Percentiles rank a stretch among this genome's conserved stretches.
Evolutionary conservation across 2,329 filamentous ascomycete species (phyloP).

Genomic region (Penicillium vulpinum): DNA sequence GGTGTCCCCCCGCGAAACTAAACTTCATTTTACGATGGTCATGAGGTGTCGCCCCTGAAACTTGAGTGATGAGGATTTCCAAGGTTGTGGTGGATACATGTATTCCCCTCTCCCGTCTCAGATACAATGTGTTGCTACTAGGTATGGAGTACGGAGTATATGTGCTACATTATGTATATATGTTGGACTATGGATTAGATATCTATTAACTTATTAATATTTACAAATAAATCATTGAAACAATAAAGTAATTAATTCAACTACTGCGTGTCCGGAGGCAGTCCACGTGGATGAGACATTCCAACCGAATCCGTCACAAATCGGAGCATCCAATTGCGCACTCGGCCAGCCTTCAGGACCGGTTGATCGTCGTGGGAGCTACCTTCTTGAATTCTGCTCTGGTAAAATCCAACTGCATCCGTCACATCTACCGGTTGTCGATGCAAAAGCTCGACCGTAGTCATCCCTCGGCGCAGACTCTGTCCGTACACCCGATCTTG

Average conservation of each 20-base stretch:
- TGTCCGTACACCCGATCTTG: constrained; percentile 78
- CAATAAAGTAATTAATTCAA: background rate
- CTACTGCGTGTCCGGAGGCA: constrained; percentile 45
- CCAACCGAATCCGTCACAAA: constrained; percentile 59
- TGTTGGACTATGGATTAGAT: too few species aligned
- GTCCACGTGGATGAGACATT: constrained; percentile 25
- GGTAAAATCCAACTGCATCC: constrained; percentile 60
- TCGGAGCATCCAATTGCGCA: constrained; percentile 71
- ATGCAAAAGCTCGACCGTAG: constrained; percentile 67
- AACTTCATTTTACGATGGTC: constrained; percentile 12
- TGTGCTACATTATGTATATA: too few species aligned
- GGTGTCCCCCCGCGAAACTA: constrained; percentile 19
- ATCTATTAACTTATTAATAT: too few species aligned
- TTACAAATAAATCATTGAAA: background rate
- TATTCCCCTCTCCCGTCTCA: constrained; percentile 12
- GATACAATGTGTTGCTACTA: background rate
- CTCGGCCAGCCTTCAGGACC: constrained; percentile 63
- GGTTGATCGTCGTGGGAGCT: constrained; percentile 49
- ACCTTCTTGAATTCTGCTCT: constrained; percentile 46
- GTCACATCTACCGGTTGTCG: constrained; percentile 54
- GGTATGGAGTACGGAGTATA: too few species aligned
- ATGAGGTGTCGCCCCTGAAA: constrained; percentile 22
- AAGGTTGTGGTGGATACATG: constrained; percentile 8
- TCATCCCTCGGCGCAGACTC: constrained; percentile 70
- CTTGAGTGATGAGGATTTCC: background rate